Evolutionary conservation across 805 yeast genomes (phyloP), one percentile per base, ranked within the genome.

Genomic region (Diddensiella caesifluorescens): DNA sequence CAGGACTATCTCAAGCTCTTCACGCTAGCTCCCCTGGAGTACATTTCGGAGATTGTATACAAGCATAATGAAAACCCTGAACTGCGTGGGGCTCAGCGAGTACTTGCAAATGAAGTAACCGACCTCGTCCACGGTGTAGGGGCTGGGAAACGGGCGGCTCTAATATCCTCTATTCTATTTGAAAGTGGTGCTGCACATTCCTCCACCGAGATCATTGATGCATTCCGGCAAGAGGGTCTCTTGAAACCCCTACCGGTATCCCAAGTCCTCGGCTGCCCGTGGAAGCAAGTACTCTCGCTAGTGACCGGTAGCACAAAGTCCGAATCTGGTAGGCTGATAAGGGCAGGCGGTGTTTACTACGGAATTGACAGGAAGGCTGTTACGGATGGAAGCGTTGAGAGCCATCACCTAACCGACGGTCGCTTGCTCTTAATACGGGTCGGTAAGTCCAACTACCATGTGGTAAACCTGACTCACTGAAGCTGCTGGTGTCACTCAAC

Each of bases 61-160:
- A 54, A 62, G 25, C 97, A 90, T 55, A 47, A 54, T 4, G 44
- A 59, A 18, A 73, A 77, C 42, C 86, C 89, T n/a, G 77, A 80
- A 1, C 50, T 63, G 22, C 71, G 95, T 42, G 50, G 69, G 10
- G 97, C 89, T 0, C 97, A 92, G 62, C 69, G 77, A 35, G 59
- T 79, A 0, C 70, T 92, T 22, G 97, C 97, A 0, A 63, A 75
- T 26, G 95, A 90, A 57, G 83, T 89, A 35, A 83, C 90, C 4
- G 95, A 87, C 54, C 68, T 92, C 54, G 71, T 92, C 31, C 96
- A 89, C 62, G 97, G 97, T 0, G 70, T 68, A 5, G 90, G 88
- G 3, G 71, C 72, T 6, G 89, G 95, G 2, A 68, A 73, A 20
- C 74, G 77, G 28, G 84, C 92, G 51, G 71, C 65, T 49, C 60